Percentiles rank a stretch among this genome's conserved stretches.
These are phyloP conservation scores for Diversispora eburnea DNA, from an alignment of 192 early-diverging fungal species.

Conservation along the genomic window DNA sequence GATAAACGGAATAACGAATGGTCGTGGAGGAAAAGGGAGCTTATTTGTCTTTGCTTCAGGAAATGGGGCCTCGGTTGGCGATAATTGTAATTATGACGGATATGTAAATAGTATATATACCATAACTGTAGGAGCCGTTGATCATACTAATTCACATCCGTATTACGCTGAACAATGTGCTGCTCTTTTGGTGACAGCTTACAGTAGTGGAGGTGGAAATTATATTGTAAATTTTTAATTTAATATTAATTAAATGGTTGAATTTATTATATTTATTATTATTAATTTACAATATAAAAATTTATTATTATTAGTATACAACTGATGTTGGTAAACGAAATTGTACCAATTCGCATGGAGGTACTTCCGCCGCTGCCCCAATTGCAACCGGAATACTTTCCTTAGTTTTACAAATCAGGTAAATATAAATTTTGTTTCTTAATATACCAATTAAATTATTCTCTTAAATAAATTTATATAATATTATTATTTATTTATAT, in stretches of 20 bases:
- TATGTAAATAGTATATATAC: conserved; percentile 97
- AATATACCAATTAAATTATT: background rate
- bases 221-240: conserved; percentile 62
- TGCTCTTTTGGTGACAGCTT: conserved; percentile 88
- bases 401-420: conserved; percentile 67
- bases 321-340: conserved; percentile 73
- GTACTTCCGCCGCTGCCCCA: conserved; percentile 95
- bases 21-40: conserved; percentile 79
- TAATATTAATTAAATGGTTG: background rate
- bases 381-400: conserved; percentile 88
- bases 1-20: conserved; percentile 78
- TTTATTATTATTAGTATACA: conserved; percentile 60
- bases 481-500: too few relatives aligned
- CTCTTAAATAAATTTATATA: background rate
- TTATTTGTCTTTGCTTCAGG: conserved; percentile 94
- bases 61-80: conserved; percentile 73
- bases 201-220: conserved; percentile 72
- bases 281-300: background rate
- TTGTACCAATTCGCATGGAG: conserved; percentile 81
- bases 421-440: background rate
- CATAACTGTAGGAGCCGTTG: conserved; percentile 86
- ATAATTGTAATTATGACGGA: conserved; percentile 96
- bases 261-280: conserved; percentile 7
- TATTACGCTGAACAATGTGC: conserved; percentile 85
- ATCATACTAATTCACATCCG: conserved; percentile 70